Evolutionary conservation across 805 yeast genomes (phyloP).

Genomic region (Cyberlindnera mycetangii): DNA sequence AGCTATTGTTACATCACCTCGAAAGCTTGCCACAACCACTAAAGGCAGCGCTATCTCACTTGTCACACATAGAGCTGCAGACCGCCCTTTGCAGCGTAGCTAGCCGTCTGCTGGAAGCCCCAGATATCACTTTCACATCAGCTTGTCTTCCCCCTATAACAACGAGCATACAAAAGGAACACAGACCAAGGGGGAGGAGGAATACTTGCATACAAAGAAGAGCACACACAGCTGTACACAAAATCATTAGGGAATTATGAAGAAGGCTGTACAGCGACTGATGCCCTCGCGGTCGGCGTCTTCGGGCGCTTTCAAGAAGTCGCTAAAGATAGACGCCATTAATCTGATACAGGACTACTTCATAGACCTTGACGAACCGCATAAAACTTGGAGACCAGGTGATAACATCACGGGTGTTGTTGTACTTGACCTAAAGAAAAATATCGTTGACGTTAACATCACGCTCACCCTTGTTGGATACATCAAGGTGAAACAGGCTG

Average conservation of each 20-base stretch:
- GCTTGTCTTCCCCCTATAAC: neutral
- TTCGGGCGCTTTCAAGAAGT: slow-evolving; percentile 20
- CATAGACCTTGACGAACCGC: slow-evolving; percentile 71
- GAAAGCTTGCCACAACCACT: neutral
- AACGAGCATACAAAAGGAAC: no score
- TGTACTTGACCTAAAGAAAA: slow-evolving; percentile 52
- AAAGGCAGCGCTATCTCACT: neutral
- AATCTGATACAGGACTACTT: slow-evolving; percentile 60
- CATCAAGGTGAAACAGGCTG: slow-evolving; percentile 49
- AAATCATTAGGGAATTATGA: slow-evolving; percentile 16
- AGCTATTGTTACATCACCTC: no score
- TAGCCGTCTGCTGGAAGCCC: neutral
- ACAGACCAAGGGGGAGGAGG: no score
- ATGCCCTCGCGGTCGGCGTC: slow-evolving; percentile 24
- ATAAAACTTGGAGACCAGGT: slow-evolving; percentile 75
- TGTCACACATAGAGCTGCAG: neutral
- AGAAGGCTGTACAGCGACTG: slow-evolving; percentile 27
- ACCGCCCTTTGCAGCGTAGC: neutral
- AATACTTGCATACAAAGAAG: no score
- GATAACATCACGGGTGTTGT: slow-evolving; percentile 68
- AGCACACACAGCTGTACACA: neutral
- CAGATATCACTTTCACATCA: no score
- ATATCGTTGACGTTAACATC: slow-evolving; percentile 50
- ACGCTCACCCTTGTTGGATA: slow-evolving; percentile 54
- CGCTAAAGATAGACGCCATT: slow-evolving; percentile 24